Percentiles rank a stretch among this genome's conserved stretches.
Evolutionary conservation across 768 basidiomycete genomes (phyloP).

Genomic region (Pluteus cervinus): DNA sequence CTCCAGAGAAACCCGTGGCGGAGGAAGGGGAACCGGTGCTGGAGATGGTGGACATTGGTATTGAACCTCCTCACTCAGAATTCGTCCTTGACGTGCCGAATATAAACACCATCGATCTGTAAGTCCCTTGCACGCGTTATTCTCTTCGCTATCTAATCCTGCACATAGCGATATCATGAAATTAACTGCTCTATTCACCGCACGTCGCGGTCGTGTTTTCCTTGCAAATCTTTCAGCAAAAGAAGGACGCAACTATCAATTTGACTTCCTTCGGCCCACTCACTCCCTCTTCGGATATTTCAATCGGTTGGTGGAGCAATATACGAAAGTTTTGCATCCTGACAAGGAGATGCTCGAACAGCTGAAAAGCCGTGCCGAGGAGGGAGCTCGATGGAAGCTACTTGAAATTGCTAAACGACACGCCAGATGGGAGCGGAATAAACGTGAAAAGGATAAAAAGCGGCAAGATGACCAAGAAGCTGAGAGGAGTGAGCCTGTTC

Average conservation of each 20-base stretch:
- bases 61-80: slow-evolving; percentile 74
- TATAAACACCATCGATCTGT: slow-evolving; percentile 88
- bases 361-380: slow-evolving; percentile 58
- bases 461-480: slow-evolving; percentile 90
- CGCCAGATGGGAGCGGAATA: slow-evolving; percentile 84
- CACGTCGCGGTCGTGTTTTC: slow-evolving; percentile 83
- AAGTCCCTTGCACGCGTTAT: slow-evolving; percentile 28
- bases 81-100: slow-evolving; percentile 85
- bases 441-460: slow-evolving; percentile 80
- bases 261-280: slow-evolving; percentile 93
- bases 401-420: slow-evolving; percentile 72
- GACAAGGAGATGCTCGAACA: slow-evolving; percentile 66
- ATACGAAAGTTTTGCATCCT: slow-evolving; percentile 85
- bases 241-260: slow-evolving; percentile 95
- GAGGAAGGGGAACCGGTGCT: slow-evolving; percentile 25
- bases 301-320: slow-evolving; percentile 95
- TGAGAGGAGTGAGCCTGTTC: slow-evolving; percentile 62
- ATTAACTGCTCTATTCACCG: slow-evolving; percentile 92
- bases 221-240: slow-evolving; percentile 76
- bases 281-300: slow-evolving; percentile 97
- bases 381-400: slow-evolving; percentile 69
- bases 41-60: slow-evolving; percentile 56
- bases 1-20: slow-evolving; percentile 38
- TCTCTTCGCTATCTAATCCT: slow-evolving; percentile 1
- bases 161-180: slow-evolving; percentile 83